These are phyloP conservation scores for Rhinocladiella similis DNA, from an alignment of 2,329 filamentous ascomycete species.

Conservation along the genomic window DNA sequence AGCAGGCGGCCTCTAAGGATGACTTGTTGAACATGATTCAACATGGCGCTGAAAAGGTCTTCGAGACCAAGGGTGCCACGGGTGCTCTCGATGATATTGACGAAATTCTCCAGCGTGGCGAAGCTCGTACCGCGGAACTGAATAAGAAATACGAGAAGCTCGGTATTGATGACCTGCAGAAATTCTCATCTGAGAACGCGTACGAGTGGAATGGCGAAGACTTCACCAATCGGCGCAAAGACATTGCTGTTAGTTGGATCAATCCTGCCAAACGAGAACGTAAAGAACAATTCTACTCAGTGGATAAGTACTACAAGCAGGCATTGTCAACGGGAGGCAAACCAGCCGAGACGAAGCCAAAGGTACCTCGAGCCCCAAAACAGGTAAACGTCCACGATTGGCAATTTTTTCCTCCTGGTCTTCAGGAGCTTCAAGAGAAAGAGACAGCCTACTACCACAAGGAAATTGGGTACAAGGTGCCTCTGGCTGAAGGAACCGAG, in stretches of 20 bases:
- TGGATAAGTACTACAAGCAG: slow-evolving; percentile 97
- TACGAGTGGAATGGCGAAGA: slow-evolving; percentile 99
- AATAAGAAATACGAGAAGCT: slow-evolving; percentile 96
- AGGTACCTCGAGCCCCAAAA: slow-evolving; percentile 92
- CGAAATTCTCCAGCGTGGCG: slow-evolving; percentile 78
- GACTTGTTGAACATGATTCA: slow-evolving; percentile 98
- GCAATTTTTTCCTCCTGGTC: slow-evolving; percentile 86
- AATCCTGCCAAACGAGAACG: slow-evolving; percentile 97
- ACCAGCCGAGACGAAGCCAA: slow-evolving; percentile 78
- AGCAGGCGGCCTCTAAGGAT: slow-evolving; percentile 92
- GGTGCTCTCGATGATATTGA: slow-evolving; percentile 81
- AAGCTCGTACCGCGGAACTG: slow-evolving; percentile 83
- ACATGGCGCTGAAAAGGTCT: slow-evolving; percentile 94
- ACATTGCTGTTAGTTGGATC: slow-evolving; percentile 93
- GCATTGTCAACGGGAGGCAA: slow-evolving; percentile 80
- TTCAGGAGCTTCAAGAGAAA: slow-evolving; percentile 88
- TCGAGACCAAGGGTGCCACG: slow-evolving; percentile 69
- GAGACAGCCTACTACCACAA: slow-evolving; percentile 96
- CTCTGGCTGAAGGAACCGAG: slow-evolving; percentile 82
- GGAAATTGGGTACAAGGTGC: slow-evolving; percentile 93
- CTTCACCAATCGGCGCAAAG: slow-evolving; percentile 88
- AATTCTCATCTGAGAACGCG: slow-evolving; percentile 94
- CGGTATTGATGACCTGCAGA: slow-evolving; percentile 93
- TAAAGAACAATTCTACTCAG: slow-evolving; percentile 96
- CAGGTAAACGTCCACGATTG: slow-evolving; percentile 92